These are phyloP conservation scores for Termitomyces sp. DNA, from an alignment of 768 basidiomycete genomes.

Conservation along the genomic window DNA sequence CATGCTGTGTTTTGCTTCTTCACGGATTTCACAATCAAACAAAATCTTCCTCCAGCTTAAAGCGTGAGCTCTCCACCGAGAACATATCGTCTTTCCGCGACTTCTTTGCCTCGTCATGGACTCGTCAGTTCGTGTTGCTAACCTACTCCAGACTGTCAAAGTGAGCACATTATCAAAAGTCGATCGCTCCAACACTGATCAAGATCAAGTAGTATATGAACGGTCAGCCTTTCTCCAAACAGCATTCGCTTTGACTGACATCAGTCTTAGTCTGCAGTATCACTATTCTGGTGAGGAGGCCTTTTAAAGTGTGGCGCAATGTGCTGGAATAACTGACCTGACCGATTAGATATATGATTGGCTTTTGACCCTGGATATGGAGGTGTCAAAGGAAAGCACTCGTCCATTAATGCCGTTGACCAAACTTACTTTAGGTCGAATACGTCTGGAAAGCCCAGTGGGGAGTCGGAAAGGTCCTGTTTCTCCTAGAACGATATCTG, in stretches of 20 bases:
- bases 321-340: background rate
- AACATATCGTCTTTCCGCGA: background rate
- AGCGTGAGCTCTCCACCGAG: background rate
- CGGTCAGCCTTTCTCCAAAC: background rate
- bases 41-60: no score
- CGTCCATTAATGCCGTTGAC: background rate
- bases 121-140: background rate
- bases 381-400: background rate
- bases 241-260: background rate
- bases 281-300: background rate
- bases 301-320: background rate
- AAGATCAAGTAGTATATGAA: background rate
- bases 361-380: constrained; percentile 3
- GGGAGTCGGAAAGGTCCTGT: constrained; percentile 20
- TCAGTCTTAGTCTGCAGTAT: constrained; percentile 1
- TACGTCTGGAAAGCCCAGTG: constrained; percentile 19
- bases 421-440: constrained; percentile 7
- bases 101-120: background rate
- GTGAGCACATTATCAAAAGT: background rate
- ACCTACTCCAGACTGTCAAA: background rate
- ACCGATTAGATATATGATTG: constrained; percentile 2
- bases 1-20: background rate
- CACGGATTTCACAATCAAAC: background rate
- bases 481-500: constrained; percentile 18
- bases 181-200: background rate